Evolutionary conservation across 805 yeast species (phyloP), one percentile per base, ranked within the genome.

Genomic region (Trichomonascus vanleenenianus): DNA sequence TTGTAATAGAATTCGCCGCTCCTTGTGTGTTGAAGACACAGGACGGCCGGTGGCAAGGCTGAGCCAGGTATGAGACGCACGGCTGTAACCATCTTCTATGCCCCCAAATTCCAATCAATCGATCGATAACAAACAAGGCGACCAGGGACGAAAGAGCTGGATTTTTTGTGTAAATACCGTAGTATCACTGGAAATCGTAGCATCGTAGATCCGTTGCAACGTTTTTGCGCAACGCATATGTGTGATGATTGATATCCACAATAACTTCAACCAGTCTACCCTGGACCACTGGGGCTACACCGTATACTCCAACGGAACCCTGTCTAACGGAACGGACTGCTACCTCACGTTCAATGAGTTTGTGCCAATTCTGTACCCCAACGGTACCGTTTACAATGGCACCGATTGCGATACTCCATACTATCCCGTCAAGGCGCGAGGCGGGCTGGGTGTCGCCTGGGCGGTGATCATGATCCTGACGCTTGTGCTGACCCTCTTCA

Each of bases 271-370:
- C 48, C 45, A 47, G 33, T 44, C 50, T 15, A 45, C 49, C 18
- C 55, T 58, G 35, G 45, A 43, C 19, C 30, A 35, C 5, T 58
- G 32, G 47, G 39, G 45, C 33, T 56, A 56, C 43, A 42, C 48
- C 15, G 42, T 59, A 20, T 59, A 56, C 43, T 22, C 48, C 19
- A 58, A 59, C 45, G 63, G 63, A 10, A 58, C 62, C 1, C 34
- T 58, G 2, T 59, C 62, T 3, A 58, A 59, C 44, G 54, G 50
- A 16, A 35, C 62, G 12, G 37, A 53, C 38, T 58, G 62, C 47
- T 58, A 44, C 40, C 50, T 58, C 39, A 41, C 54, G 9, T 58
- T 58, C 44, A 58, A 59, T 12, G 33, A 34, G 33, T 55, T 43
- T 42, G 34, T 45, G 2, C 62, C 63, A 3, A 30, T 20, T 10